Evolutionary conservation across 208 protist species (phyloP).

Genomic region (Acanthamoeba lenticulata): DNA sequence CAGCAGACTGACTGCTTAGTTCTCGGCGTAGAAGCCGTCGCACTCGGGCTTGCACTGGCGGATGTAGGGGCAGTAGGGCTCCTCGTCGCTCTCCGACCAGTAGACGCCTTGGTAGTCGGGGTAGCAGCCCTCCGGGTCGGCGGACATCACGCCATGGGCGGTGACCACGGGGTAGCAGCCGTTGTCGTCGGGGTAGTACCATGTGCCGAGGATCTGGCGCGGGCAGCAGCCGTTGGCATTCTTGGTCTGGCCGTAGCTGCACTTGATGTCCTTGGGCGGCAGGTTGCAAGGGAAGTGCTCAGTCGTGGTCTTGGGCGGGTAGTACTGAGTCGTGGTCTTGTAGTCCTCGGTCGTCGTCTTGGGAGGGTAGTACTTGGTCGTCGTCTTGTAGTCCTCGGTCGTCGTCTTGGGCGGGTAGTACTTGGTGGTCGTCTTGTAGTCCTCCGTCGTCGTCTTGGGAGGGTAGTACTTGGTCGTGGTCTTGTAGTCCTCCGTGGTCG

Average conservation of each 20-base stretch:
- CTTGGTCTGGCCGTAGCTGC: neutral
- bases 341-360: neutral
- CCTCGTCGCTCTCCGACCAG: no score
- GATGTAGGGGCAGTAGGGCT: neutral
- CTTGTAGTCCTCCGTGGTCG: neutral
- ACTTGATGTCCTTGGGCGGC: neutral
- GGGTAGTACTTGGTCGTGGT: neutral
- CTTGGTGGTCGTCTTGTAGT: neutral
- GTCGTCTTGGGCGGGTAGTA: neutral
- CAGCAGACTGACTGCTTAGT: no score
- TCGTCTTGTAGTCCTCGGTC: neutral
- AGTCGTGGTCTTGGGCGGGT: neutral
- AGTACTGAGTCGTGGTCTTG: neutral
- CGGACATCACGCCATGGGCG: neutral
- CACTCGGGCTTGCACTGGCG: neutral
- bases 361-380: neutral
- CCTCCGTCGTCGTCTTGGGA: neutral
- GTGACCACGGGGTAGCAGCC: neutral
- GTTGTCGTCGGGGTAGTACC: neutral
- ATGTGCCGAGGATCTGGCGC: neutral
- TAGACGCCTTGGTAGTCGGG: neutral
- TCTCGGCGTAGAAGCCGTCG: neutral
- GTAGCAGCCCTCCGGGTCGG: neutral
- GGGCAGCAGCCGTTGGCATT: neutral
- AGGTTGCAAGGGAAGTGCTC: neutral